A percentile compares a stretch with the other conserved stretches of the same genome.
phyloP scores from a whole-genome alignment of 1,284 basidiomycete genomes.

The Moesziomyces parantarcticus region DNA sequence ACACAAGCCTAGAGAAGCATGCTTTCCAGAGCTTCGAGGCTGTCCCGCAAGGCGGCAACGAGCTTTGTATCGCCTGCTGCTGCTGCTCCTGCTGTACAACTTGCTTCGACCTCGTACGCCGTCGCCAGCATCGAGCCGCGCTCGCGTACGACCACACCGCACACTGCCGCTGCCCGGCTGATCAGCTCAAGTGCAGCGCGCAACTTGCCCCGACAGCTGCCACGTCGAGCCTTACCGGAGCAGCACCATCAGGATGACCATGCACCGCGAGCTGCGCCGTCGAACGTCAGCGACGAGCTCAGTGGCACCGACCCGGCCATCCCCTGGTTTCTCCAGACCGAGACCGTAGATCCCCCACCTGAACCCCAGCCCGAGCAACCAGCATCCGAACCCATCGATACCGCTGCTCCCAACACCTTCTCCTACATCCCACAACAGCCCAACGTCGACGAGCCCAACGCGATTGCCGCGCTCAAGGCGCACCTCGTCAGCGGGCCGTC shows the following conservation, averaged over 20 bases:
- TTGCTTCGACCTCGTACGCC: slow-evolving; percentile 12
- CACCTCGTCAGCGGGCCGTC: slow-evolving; percentile 47
- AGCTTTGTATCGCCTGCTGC: slow-evolving; percentile 9
- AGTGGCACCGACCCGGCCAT: slow-evolving; percentile 44
- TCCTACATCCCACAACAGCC: slow-evolving; percentile 32
- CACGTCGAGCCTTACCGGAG: slow-evolving; percentile 5
- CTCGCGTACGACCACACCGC: background rate
- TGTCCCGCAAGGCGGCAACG: slow-evolving; percentile 7
- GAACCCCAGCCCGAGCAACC: slow-evolving; percentile 1
- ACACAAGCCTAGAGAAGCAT: no score
- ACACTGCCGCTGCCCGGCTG: slow-evolving; percentile 1
- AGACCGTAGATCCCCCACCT: slow-evolving; percentile 44
- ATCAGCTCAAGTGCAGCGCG: slow-evolving; percentile 13
- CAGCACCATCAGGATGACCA: background rate
- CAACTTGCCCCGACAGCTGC: slow-evolving; percentile 25
- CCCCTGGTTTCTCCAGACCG: slow-evolving; percentile 59
- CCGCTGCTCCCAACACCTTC: slow-evolving; percentile 15
- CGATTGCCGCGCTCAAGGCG: slow-evolving; percentile 40
- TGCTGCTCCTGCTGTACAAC: slow-evolving; percentile 3
- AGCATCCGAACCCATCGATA: background rate
- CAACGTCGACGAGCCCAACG: slow-evolving; percentile 39
- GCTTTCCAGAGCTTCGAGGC: slow-evolving; percentile 30
- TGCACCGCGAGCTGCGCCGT: background rate
- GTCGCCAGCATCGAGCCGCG: background rate
- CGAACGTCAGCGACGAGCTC: slow-evolving; percentile 40